Evolutionary conservation across 345 rosid species (phyloP).

Genomic region (Isatis tinctoria): DNA sequence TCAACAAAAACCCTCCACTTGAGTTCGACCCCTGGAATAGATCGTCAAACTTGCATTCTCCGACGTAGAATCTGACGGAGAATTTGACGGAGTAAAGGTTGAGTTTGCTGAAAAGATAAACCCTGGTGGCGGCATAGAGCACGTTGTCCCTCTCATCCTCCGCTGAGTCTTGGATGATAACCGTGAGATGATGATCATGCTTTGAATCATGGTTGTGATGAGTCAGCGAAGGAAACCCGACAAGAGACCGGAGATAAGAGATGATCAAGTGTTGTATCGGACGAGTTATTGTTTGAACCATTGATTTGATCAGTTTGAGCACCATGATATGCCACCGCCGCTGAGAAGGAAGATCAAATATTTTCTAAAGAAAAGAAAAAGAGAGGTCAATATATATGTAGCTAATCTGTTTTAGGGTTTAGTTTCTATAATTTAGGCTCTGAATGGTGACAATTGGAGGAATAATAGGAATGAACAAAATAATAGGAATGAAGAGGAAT

Average conservation of each 20-base stretch:
- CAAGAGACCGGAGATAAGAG: slow-evolving; percentile 17
- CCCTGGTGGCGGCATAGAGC: slow-evolving; percentile 39
- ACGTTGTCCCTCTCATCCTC: slow-evolving; percentile 26
- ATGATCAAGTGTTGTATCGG: slow-evolving; percentile 29
- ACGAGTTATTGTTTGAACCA: slow-evolving; percentile 33
- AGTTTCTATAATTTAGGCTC: no score
- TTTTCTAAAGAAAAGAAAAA: no score
- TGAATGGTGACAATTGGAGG: no score
- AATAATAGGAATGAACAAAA: no score
- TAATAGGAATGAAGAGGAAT: no score
- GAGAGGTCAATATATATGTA: no score
- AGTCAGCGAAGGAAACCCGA: slow-evolving; percentile 20
- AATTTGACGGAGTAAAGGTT: slow-evolving; percentile 27
- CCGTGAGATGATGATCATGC: not conserved
- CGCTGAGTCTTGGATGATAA: slow-evolving; percentile 35
- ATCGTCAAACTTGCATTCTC: slow-evolving; percentile 34
- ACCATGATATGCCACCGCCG: no score
- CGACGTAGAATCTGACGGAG: no score
- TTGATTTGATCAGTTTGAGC: slow-evolving; percentile 9
- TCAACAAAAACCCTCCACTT: slow-evolving; percentile 30
- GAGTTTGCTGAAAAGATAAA: slow-evolving; percentile 38
- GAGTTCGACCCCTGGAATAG: slow-evolving; percentile 33
- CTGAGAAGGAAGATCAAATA: no score
- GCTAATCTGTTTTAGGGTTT: no score
- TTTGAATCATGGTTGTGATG: not conserved